Base-by-base conservation (phyloP, 176 grass and related monocot genomes). In the Tillandsia fasciculata region DNA sequence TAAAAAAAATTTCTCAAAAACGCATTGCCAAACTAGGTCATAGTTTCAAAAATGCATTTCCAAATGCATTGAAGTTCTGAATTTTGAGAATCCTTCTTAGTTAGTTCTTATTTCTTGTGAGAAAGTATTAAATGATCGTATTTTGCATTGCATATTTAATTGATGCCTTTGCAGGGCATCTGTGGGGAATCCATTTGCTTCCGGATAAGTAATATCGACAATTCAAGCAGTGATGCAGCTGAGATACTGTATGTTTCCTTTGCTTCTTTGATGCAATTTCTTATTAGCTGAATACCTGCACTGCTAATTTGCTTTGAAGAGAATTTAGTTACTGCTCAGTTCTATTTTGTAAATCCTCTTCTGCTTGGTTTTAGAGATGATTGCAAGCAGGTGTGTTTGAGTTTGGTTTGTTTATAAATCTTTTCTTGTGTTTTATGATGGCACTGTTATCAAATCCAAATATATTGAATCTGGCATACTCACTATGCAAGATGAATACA, bases 131-230 rank as follows among this genome's bases (percentile, higher is more conserved):
- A 3, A 6, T 42, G 5, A 42, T 42, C 33, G 33, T 42, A 42
- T 33, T 33, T 3, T 33, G 29, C 33, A 42, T 42, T 42, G 5
- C 33, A 6, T 42, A 42, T 42, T 42, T 42, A 42, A 42, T 42
- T 47, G 14, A 10, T 49, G 3, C 58, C 12, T 42, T 64, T 74
- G 64, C 76, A 96, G 92, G 88, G 81, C 13, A 71, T 89, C 24
- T 96, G 92, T 52, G 81, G 76, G 14, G 52, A 74, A 51, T 85
- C 77, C 0, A 80, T 81, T 79, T 96, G 92, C 86, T 96, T 92
- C 83, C 86, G 66, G 63, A 87, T 96, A 59, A 87, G 78, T 57
- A 92, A 81, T 74, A 70, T 64, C 18, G 69, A 79, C 14, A 51
- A 71, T 18, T 81, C 74, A 24, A 63, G 51, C 70, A 72, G 54